Conservation (phyloP, 805 yeast genomes). For the Clavispora phyllophila region DNA sequence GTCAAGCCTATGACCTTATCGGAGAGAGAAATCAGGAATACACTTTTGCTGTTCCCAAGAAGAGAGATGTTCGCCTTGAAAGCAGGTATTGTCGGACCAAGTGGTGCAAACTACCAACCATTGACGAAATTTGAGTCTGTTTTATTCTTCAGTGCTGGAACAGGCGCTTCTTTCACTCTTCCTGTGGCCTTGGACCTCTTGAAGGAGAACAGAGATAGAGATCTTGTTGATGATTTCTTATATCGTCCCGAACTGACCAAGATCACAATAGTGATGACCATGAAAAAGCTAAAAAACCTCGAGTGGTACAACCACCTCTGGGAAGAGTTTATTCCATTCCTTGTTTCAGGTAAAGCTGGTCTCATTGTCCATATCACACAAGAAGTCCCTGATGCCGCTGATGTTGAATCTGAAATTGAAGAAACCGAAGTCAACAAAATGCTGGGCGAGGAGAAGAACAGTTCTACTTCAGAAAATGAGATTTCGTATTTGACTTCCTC, state of each 20-base stretch:
- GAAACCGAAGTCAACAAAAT: background rate
- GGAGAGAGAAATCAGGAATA: background rate
- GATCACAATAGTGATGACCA: slow-evolving; percentile 31
- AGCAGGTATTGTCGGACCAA: slow-evolving; percentile 42
- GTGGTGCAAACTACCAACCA: slow-evolving; percentile 40
- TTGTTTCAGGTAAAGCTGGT: slow-evolving; percentile 17
- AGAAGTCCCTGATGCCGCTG: slow-evolving; percentile 8
- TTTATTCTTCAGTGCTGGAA: slow-evolving; percentile 38
- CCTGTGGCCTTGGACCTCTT: slow-evolving; percentile 42
- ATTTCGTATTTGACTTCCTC: background rate
- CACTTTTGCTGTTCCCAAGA: slow-evolving; percentile 1
- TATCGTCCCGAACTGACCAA: slow-evolving; percentile 24
- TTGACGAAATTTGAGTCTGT: slow-evolving; percentile 37
- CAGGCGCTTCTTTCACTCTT: slow-evolving; percentile 43
- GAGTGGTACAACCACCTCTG: slow-evolving; percentile 35
- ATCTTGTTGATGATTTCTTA: slow-evolving; percentile 25
- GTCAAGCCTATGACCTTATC: background rate
- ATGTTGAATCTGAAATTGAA: slow-evolving; percentile 1
- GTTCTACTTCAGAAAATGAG: background rate
- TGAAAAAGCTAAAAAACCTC: slow-evolving; percentile 20
- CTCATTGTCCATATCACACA: slow-evolving; percentile 28
- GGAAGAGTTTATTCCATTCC: slow-evolving; percentile 22
- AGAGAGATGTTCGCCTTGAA: slow-evolving; percentile 20
- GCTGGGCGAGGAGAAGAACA: slow-evolving; percentile 1
- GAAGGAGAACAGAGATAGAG: slow-evolving; percentile 21